Percentiles rank a stretch among this genome's conserved stretches.
These are phyloP conservation scores for Lachnellula hyalina DNA, from an alignment of 2,329 filamentous ascomycete species.

Conservation along the genomic window DNA sequence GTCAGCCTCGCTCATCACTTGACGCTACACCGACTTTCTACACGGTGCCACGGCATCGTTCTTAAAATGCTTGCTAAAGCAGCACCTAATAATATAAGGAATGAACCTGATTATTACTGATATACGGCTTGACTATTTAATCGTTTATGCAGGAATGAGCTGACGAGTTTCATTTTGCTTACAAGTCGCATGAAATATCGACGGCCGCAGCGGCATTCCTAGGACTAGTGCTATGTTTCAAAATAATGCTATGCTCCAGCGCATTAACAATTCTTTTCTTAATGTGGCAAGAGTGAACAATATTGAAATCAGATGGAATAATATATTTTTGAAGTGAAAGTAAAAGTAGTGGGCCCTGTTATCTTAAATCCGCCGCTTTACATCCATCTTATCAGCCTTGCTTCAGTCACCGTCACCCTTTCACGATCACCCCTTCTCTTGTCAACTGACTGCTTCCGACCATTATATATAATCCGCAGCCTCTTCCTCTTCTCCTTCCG, in stretches of 20 bases:
- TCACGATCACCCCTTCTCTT: background rate
- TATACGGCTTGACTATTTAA: background rate
- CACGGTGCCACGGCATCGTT: background rate
- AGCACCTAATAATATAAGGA: background rate
- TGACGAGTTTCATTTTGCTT: background rate
- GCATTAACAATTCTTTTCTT: too few relatives aligned
- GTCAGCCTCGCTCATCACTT: background rate
- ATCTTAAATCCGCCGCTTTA: too few relatives aligned
- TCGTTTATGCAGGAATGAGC: background rate
- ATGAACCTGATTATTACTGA: background rate
- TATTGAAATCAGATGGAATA: too few relatives aligned
- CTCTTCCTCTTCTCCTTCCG: background rate
- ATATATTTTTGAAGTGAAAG: too few relatives aligned
- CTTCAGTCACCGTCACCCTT: background rate
- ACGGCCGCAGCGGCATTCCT: too few relatives aligned
- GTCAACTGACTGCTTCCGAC: background rate
- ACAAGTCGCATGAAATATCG: background rate
- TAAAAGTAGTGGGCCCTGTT: too few relatives aligned
- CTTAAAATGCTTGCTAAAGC: background rate
- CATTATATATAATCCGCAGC: background rate
- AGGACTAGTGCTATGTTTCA: too few relatives aligned
- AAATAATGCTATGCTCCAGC: too few relatives aligned
- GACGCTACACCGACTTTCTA: background rate
- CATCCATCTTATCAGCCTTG: background rate
- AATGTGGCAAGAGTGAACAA: too few relatives aligned